Evolutionary conservation across 192 early-diverging fungal genomes (phyloP).

Genomic region (Spizellomyces punctatus): DNA sequence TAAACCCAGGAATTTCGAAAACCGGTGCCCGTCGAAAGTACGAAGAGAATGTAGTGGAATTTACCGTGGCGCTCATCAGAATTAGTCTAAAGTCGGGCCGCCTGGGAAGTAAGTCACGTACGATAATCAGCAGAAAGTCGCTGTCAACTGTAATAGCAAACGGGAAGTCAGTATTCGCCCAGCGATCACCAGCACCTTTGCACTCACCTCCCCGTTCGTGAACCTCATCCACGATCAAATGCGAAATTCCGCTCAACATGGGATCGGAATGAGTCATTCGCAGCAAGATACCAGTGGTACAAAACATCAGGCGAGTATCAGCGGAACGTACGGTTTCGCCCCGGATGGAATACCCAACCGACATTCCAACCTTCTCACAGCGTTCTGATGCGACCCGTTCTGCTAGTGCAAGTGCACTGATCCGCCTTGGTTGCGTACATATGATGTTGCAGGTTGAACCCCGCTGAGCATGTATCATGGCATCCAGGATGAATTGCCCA

Average conservation of each 20-base stretch:
- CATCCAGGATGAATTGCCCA: constrained; percentile 76
- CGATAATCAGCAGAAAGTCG: constrained; percentile 76
- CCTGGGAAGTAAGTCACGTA: constrained; percentile 59
- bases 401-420: constrained; percentile 77
- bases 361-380: constrained; percentile 43
- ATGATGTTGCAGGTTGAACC: constrained; percentile 59
- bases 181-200: neutral
- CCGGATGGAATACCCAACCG: constrained; percentile 79
- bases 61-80: constrained; percentile 76
- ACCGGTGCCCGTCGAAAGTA: constrained; percentile 52
- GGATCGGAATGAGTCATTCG: constrained; percentile 70
- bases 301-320: constrained; percentile 47
- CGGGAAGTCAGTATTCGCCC: neutral
- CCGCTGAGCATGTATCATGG: constrained; percentile 41
- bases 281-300: constrained; percentile 72
- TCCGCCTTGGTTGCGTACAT: constrained; percentile 70
- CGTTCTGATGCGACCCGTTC: constrained; percentile 46
- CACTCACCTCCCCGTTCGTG: constrained; percentile 69
- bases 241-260: constrained; percentile 56
- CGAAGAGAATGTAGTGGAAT: constrained; percentile 52
- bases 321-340: constrained; percentile 54
- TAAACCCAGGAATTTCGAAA: constrained; percentile 59
- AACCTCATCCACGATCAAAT: constrained; percentile 81
- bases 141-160: constrained; percentile 25
- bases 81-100: constrained; percentile 57